Evolutionary conservation across 306 rosid genomes (phyloP), one percentile per base, ranked within the genome.

Genomic region (Ammopiptanthus mongolicus): DNA sequence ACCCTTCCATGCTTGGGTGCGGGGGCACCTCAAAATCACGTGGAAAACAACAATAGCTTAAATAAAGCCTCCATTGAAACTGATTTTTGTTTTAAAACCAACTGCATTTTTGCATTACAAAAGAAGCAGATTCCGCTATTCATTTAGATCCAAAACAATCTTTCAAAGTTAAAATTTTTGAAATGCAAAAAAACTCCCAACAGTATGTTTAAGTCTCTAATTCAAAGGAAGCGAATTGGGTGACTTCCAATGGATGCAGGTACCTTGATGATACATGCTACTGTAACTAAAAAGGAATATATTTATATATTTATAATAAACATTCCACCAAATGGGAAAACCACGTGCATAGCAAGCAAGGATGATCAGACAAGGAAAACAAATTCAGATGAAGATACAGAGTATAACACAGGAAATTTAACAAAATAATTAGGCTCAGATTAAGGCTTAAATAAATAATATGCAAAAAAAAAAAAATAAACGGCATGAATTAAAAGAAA

Each of bases 121-220:
- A 51, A 9, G 12, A 76, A 63, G 25, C 31, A 78, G 25, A 62
- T 68, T 60, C 64, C 5, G 15, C 2, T 2, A 23, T 61, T 51
- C 55, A 75, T 21, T 74, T 65, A 37, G 42, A 44, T 71, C 48
- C 25, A 23, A 78, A 66, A 63, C 77, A 33, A 60, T 73, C 21
- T 37, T 44, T 48, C 39, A 14, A 39, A 21, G 21, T 12, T 50
- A 12, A 47, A 58, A 74, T 18, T 25, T 34, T 73, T 66, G 57
- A 34, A 18, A 46, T 7, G 21, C 47, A 29, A 53, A 25, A 44
- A 28, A 39, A 44, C 28, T 68, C 62, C 51, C 21, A 5, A 5
- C 14, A 19, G 48, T 25, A 44, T 62, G 47, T 11, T 63, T 39
- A 63, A 74, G 12, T 79, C 72, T 22, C 61, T 11, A 28, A 55